Base-by-base conservation (phyloP, 768 basidiomycete genomes). In the Lenzites betulinus region DNA sequence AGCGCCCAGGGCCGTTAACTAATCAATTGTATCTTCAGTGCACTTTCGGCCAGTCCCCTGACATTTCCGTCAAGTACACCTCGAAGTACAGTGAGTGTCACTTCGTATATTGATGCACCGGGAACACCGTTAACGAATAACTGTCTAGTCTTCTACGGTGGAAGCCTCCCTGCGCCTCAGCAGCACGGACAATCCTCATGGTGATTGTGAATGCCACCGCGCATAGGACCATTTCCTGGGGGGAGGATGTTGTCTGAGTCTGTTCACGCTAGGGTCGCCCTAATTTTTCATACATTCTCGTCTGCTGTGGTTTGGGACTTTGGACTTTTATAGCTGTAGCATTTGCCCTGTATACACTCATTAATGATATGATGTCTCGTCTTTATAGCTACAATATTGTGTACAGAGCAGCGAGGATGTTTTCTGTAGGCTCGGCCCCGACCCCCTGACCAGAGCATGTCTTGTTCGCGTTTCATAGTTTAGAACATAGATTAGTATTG, bases 51-150 rank as follows among this genome's bases (percentile, higher is more conserved):
- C 46, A 66, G 49, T 62, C 62, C 25, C 36, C 42, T 25, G 66
- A 70, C 57, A 65, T 72, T 33, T 65, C 64, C 2, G 68, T 72
- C 30, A 66, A 67, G 41, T 72, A 72, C 54, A 57, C 52, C 20
- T 58, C 71, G 30, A 66, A 67, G 48, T 72, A 72, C 62, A 53
- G 64, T 63, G 46, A 56, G 62, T 57, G 11, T 13, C 23, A 2
- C 3, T 18, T n/a, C 1, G 25, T 16, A 5, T 38, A 2, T n/a
- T 51, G 30, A 35, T 16, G 25, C 11, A 13, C 11, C 2, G 9
- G 5, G 15, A 11, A 16, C 7, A 12, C 11, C 38, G 13, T 4
- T 26, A 5, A 42, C 48, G 38, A 18, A 26, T 41, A 6, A 3
- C 18, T 18, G 6, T 49, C 23, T 12, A 67, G 66, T 64, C 54